Evolutionary conservation across 805 yeast genomes (phyloP).

Genomic region (Ogataea dorogensis): DNA sequence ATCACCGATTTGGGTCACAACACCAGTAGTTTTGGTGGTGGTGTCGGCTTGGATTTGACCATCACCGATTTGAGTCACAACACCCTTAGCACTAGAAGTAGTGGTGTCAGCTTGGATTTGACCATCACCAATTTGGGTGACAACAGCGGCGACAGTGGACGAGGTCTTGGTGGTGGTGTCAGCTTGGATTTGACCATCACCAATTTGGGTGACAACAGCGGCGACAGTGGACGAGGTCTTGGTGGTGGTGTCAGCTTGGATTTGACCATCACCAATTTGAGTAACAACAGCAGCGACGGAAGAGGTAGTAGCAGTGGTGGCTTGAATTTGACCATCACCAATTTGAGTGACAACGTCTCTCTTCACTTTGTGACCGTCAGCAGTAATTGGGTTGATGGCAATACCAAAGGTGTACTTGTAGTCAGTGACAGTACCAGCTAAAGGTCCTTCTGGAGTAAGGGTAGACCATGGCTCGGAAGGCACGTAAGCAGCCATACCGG

Average conservation of each 20-base stretch:
- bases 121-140: conserved; percentile 32
- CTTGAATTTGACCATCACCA: conserved; percentile 54
- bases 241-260: conserved; percentile 40
- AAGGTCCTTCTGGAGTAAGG: conserved; percentile 59
- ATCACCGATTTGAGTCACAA: conserved; percentile 41
- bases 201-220: conserved; percentile 44
- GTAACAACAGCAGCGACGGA: conserved; percentile 42
- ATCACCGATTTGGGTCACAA: conserved; percentile 35
- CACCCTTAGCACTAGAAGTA: conserved; percentile 33
- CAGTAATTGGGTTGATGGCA: conserved; percentile 53
- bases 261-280: conserved; percentile 63
- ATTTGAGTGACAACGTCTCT: conserved; percentile 46
- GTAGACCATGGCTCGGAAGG: conserved; percentile 71
- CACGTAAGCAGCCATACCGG: conserved; percentile 57
- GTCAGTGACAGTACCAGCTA: conserved; percentile 55
- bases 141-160: conserved; percentile 29
- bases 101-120: conserved; percentile 26
- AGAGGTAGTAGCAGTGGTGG: conserved; percentile 42
- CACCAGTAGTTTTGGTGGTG: conserved; percentile 24
- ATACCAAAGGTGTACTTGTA: conserved; percentile 67
- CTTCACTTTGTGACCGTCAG: conserved; percentile 21
- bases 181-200: conserved; percentile 52
- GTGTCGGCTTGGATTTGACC: conserved; percentile 34
- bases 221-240: conserved; percentile 38
- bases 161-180: conserved; percentile 30